phyloP scores from a whole-genome alignment of 163 green algal genomes.

The Coccomyxa subellipsoidea region DNA sequence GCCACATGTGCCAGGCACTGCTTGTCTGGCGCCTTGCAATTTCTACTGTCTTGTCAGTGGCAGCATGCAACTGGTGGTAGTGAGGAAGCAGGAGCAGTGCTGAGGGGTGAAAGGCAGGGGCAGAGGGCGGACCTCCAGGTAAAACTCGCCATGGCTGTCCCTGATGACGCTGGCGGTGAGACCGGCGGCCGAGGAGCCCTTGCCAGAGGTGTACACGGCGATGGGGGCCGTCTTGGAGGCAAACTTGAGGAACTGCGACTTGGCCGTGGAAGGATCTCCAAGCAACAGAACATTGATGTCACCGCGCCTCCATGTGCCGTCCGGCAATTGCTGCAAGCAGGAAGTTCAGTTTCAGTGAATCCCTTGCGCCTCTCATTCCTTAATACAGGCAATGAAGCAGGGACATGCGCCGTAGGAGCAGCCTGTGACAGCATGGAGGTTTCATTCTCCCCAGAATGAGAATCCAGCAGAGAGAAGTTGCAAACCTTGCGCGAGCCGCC shows the following conservation, averaged over 20 bases:
- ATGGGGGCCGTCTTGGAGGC: conserved; percentile 88
- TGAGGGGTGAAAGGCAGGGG: background rate
- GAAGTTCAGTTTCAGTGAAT: background rate
- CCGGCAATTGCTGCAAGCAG: conserved; percentile 73
- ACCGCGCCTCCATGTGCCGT: conserved; percentile 83
- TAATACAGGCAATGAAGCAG: background rate
- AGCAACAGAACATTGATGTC: conserved; percentile 99
- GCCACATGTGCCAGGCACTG: too few relatives aligned
- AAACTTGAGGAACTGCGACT: conserved; percentile 99
- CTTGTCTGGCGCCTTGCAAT: too few relatives aligned
- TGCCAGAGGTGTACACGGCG: conserved; percentile 97
- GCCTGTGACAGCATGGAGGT: background rate
- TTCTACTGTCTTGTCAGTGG: too few relatives aligned
- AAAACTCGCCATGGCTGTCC: conserved; percentile 86
- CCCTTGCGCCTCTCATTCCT: too few relatives aligned
- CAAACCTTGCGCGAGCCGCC: conserved; percentile 87
- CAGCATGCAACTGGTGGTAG: too few relatives aligned
- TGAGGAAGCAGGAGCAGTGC: background rate
- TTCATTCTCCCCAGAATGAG: too few relatives aligned
- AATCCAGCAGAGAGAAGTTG: background rate
- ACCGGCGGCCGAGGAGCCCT: conserved; percentile 93
- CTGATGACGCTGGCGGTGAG: conserved; percentile 95
- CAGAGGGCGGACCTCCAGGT: conserved; percentile 75
- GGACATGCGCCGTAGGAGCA: background rate
- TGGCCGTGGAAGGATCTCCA: conserved; percentile 97